Evolutionary conservation across 2,329 filamentous ascomycete genomes (phyloP), one percentile per base, ranked within the genome.

Genomic region (Colletotrichum ledebouriae): DNA sequence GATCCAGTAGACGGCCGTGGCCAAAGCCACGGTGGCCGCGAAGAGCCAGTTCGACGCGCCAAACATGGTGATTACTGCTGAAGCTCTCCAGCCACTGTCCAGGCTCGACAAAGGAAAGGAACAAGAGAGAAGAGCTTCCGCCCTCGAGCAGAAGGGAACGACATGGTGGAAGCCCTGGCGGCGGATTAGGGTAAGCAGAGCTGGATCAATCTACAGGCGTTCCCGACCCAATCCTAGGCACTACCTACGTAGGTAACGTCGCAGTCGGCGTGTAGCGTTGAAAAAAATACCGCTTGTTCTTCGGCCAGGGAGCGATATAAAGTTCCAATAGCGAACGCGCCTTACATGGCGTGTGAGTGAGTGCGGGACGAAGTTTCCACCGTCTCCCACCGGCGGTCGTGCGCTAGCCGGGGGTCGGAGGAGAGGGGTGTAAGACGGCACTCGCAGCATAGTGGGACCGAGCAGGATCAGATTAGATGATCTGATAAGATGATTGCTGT

Each of bases 381-480:
- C 33, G 12, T 12, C 22, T 53, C 53, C 39, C 53, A 42, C 39
- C 53, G 37, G 53, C 15, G 2, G 20, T 20, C 39, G 37, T 33
- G 39, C n/a, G 37, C 37, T 42, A 37, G 49, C 49, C 12, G 9
- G 49, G 49, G 25, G n/a, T 7, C 2, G 20, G 29, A n/a, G 22
- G 46, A 3, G 46, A 10, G 17, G 10, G 10, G 46, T 33, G 22
- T 22, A 39, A 61, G 47, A 42, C 29, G 33, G 20, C 29, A 12
- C 3, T 25, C 41, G 25, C 10, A 44, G 29, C 25, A 44, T 29
- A 39, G 39, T 44, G 59, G 39, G 50, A 37, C 12, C 39, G 4
- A 1, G 25, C 39, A 4, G 59, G 37, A 67, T 63, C 59, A 63
- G 64, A 67, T 67, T 67, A 63, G 64, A 67, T 67, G 59, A 67